Percentiles rank a stretch among this genome's conserved stretches.
phyloP scores from a whole-genome alignment of 2,329 filamentous ascomycete genomes.

The Aspergillus oerlinghausenensis region DNA sequence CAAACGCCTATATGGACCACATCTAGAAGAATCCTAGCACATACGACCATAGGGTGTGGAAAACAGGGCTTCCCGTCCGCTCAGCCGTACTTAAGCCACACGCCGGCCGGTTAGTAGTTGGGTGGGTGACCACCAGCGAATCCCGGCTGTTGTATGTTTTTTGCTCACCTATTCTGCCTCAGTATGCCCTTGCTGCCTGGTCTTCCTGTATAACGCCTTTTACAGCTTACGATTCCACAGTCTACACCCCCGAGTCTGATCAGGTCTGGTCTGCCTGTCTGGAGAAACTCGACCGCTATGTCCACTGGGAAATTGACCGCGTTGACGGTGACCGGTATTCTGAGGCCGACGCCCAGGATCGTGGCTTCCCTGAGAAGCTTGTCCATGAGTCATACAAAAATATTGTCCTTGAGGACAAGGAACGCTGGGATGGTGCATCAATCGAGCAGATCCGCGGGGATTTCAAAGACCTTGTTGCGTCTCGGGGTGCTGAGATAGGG shows the following conservation, averaged over 20 bases:
- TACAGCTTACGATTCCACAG: constrained; percentile 2
- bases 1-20: neutral
- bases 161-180: no score
- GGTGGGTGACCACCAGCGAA: no score
- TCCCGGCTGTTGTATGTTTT: no score
- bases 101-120: no score
- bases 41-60: no score
- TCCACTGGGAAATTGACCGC: constrained; percentile 8
- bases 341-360: neutral
- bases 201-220: neutral
- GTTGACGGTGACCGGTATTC: neutral
- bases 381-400: constrained; percentile 4
- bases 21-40: no score
- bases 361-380: neutral
- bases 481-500: neutral
- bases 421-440: constrained; percentile 4
- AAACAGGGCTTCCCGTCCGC: no score
- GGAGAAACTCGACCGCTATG: constrained; percentile 12
- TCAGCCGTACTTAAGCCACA: no score
- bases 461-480: constrained; percentile 1
- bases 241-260: constrained; percentile 20
- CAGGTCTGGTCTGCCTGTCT: constrained; percentile 10
- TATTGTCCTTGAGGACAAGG: constrained; percentile 3
- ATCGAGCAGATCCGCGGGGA: constrained; percentile 3
- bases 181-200: no score